phyloP scores from a whole-genome alignment of 306 rosid species.

The Lathyrus tuberosus region DNA sequence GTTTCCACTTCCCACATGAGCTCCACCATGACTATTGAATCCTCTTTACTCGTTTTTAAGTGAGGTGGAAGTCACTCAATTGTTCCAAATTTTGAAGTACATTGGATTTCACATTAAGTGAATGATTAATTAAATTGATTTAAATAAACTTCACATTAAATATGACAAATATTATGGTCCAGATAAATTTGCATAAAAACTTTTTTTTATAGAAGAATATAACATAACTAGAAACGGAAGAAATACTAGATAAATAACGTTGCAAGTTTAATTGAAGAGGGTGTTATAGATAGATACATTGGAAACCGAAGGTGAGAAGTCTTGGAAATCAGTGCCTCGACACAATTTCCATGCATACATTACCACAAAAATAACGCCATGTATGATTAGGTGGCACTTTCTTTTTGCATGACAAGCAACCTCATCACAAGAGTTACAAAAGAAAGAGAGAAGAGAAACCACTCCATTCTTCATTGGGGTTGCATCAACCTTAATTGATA shows the following conservation, averaged over 20 bases:
- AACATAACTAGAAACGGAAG: not conserved
- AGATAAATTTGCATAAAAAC: too few species aligned
- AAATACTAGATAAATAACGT: not conserved
- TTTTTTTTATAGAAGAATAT: too few species aligned
- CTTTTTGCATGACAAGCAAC: constrained; percentile 81
- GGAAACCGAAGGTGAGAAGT: constrained; percentile 32
- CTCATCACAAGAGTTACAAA: not conserved
- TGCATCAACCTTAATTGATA: not conserved
- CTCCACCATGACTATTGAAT: constrained; percentile 4
- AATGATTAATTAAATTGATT: too few species aligned
- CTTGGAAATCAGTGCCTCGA: constrained; percentile 48
- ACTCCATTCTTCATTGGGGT: constrained; percentile 11
- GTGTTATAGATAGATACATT: constrained; percentile 34
- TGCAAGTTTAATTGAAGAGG: constrained; percentile 18
- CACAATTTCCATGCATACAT: constrained; percentile 59
- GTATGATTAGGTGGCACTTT: constrained; percentile 64
- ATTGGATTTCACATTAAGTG: not conserved
- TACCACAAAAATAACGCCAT: constrained; percentile 16
- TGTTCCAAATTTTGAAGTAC: not conserved
- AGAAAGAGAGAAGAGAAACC: not conserved
- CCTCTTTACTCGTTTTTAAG: not conserved
- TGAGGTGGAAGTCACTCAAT: constrained; percentile 20
- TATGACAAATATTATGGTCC: too few species aligned
- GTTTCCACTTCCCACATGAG: constrained; percentile 25
- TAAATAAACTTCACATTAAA: too few species aligned